Percentiles rank a stretch among this genome's conserved stretches.
phyloP scores from a whole-genome alignment of 2,329 filamentous ascomycete genomes.

The Samsoniella hepiali region DNA sequence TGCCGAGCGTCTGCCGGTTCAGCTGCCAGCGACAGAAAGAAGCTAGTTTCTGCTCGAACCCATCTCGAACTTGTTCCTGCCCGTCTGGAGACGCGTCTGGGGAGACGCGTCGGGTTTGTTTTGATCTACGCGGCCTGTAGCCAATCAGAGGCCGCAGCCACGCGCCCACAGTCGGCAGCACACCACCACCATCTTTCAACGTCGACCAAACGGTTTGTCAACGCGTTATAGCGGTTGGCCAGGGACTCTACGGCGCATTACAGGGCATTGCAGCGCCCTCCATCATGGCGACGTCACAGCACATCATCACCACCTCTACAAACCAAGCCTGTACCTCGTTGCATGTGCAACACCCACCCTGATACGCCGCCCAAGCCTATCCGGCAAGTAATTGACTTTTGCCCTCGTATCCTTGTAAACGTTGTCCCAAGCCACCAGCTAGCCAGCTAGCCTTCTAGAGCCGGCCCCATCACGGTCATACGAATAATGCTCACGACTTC shows the following conservation, averaged over 20 bases:
- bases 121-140: constrained; percentile 11
- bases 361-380: neutral
- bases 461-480: neutral
- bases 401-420: constrained; percentile 3
- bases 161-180: constrained; percentile 8
- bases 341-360: too few species aligned
- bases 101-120: constrained; percentile 20
- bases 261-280: neutral
- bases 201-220: neutral
- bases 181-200: neutral
- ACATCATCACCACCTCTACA: neutral
- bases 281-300: neutral
- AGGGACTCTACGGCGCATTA: neutral
- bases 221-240: neutral
- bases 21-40: neutral
- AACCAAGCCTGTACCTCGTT: neutral
- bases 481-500: neutral
- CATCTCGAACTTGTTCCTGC: neutral
- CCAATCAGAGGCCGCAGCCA: constrained; percentile 15
- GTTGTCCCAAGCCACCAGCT: constrained; percentile 1
- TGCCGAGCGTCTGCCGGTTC: neutral
- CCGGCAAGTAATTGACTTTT: neutral
- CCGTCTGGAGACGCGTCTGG: constrained; percentile 8
- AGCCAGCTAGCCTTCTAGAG: neutral
- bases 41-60: neutral